Percentiles rank a stretch among this genome's conserved stretches.
Conservation (phyloP, 2,329 filamentous ascomycete genomes). For the Colletotrichum spaethianum region DNA sequence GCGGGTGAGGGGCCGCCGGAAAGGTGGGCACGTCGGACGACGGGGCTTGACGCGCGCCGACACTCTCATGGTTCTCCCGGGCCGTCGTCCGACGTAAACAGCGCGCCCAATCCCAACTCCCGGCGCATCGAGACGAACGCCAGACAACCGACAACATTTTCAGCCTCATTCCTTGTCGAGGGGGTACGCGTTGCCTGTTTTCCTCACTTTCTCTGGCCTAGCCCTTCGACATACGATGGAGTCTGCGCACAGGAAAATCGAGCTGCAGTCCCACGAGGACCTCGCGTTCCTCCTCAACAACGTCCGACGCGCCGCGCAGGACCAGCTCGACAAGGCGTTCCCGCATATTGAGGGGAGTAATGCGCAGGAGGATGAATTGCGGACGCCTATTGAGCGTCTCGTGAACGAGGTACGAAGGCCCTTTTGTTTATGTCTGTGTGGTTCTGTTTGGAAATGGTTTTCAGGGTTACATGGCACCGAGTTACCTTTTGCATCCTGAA, state of each 20-base stretch:
- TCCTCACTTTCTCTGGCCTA: not conserved
- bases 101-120: not conserved
- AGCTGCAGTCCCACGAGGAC: conserved; percentile 83
- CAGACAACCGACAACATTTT: not conserved
- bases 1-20: not conserved
- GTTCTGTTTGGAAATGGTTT: not conserved
- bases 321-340: conserved; percentile 77
- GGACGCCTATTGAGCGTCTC: conserved; percentile 70
- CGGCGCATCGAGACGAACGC: not conserved
- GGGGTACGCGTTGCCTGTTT: not conserved
- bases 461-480: not conserved
- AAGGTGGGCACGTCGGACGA: conserved; percentile 8
- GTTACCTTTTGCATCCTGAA: not conserved
- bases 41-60: conserved; percentile 11
- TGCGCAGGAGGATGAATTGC: conserved; percentile 66
- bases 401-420: conserved; percentile 66
- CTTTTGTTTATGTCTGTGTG: not conserved
- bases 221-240: conserved; percentile 46
- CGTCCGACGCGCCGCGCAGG: conserved; percentile 76
- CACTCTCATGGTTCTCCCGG: not conserved
- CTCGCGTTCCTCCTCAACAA: conserved; percentile 79
- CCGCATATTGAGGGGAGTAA: conserved; percentile 69
- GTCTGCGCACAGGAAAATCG: conserved; percentile 78
- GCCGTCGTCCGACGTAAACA: not conserved
- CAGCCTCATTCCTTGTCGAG: too few relatives aligned